phyloP scores from a whole-genome alignment of 2,329 filamentous ascomycete species.

The Aspergillus eucalypticola region DNA sequence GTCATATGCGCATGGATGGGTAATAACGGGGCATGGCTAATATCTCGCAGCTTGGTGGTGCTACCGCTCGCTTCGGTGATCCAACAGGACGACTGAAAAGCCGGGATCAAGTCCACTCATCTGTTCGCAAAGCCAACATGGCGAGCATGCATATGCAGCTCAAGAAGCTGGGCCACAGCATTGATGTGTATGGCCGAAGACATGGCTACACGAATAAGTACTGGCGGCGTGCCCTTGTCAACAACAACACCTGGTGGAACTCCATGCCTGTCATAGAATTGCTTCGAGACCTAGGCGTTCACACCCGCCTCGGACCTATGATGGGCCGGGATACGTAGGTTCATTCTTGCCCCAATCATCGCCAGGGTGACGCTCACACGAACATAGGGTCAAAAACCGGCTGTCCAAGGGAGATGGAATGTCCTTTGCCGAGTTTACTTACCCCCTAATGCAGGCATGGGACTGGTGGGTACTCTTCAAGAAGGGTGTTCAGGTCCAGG shows the following conservation, averaged over 20 bases:
- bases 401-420: constrained; percentile 86
- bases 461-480: constrained; percentile 92
- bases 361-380: not conserved
- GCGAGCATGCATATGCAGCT: constrained; percentile 52
- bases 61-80: constrained; percentile 50
- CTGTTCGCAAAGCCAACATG: constrained; percentile 48
- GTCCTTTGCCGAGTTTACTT: constrained; percentile 90
- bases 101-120: constrained; percentile 39
- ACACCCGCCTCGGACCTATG: constrained; percentile 81
- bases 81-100: constrained; percentile 47
- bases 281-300: constrained; percentile 69
- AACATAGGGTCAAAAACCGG: constrained; percentile 70
- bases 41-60: constrained; percentile 45
- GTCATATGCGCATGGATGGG: constrained; percentile 16
- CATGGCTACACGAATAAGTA: constrained; percentile 62
- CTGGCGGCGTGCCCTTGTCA: constrained; percentile 67
- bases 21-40: constrained; percentile 18
- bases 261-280: constrained; percentile 72
- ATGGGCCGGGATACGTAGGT: constrained; percentile 82
- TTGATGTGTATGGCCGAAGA: constrained; percentile 64
- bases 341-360: not conserved
- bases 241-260: constrained; percentile 85
- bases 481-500: constrained; percentile 74
- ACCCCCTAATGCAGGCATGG: constrained; percentile 91
- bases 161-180: constrained; percentile 70